phyloP scores from a whole-genome alignment of 2,329 filamentous ascomycete genomes.

The Phaeoacremonium minimum region DNA sequence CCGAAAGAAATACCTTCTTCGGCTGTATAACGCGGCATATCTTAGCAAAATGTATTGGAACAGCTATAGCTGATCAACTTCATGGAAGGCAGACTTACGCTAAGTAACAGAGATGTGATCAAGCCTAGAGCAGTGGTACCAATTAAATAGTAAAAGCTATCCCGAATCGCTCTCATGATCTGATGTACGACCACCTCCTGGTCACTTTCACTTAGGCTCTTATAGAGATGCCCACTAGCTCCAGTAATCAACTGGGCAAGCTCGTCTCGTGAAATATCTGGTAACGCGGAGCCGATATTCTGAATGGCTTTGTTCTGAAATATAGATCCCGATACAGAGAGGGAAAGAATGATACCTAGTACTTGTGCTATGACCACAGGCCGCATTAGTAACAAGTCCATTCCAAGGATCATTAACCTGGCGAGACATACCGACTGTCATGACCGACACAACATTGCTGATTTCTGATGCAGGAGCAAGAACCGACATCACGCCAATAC shows the following conservation, averaged over 20 bases:
- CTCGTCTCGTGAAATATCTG: not conserved
- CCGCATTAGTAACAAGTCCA: too few species aligned
- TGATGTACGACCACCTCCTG: slow-evolving; percentile 6
- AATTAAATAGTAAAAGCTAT: slow-evolving; percentile 7
- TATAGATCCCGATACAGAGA: slow-evolving; percentile 7
- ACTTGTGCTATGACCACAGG: slow-evolving; percentile 10
- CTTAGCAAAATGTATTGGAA: too few species aligned
- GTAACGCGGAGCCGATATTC: slow-evolving; percentile 6
- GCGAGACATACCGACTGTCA: slow-evolving; percentile 6
- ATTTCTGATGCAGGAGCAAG: slow-evolving; percentile 6
- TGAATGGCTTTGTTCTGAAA: slow-evolving; percentile 7
- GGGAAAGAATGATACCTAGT: slow-evolving; percentile 5
- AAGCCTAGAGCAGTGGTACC: slow-evolving; percentile 7
- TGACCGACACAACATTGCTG: slow-evolving; percentile 8
- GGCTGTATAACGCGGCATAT: too few species aligned
- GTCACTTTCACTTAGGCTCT: slow-evolving; percentile 2
- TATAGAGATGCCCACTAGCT: slow-evolving; percentile 4
- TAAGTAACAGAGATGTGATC: slow-evolving; percentile 8
- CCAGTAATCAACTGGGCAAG: slow-evolving; percentile 7
- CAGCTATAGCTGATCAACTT: too few species aligned
- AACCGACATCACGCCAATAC: slow-evolving; percentile 6
- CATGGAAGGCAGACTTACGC: too few species aligned
- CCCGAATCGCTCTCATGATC: slow-evolving; percentile 5
- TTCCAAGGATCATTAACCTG: not conserved
- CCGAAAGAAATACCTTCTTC: too few species aligned